Conservation (phyloP, 768 basidiomycete species). For the Boletus bicolor region DNA sequence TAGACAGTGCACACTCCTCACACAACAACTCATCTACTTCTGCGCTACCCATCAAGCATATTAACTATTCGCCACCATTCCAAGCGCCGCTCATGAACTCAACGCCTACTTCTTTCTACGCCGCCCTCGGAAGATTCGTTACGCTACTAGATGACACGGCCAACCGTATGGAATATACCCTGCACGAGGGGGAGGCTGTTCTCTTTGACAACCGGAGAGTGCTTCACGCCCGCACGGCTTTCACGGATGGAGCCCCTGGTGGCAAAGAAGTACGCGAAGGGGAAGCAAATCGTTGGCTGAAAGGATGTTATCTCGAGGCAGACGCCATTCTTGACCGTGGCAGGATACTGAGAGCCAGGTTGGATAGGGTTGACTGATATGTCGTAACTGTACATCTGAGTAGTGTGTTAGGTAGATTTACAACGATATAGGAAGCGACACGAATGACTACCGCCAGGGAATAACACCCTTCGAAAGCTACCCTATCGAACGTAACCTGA, state of each 20-base stretch:
- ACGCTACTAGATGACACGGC: conserved; percentile 49
- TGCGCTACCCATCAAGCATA: conserved; percentile 45
- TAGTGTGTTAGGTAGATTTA: background rate
- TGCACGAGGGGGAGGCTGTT: conserved; percentile 82
- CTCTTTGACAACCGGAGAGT: conserved; percentile 91
- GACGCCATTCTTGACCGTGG: conserved; percentile 61
- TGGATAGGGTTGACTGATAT: conserved; percentile 5
- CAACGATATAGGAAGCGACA: background rate
- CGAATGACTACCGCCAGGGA: background rate
- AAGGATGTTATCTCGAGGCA: conserved; percentile 79
- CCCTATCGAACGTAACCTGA: background rate
- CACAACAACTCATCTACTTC: conserved; percentile 1
- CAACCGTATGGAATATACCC: conserved; percentile 57
- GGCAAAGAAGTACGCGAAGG: conserved; percentile 38
- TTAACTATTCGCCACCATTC: conserved; percentile 96
- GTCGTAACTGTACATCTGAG: background rate
- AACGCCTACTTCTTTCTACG: conserved; percentile 56
- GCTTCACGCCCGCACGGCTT: conserved; percentile 82
- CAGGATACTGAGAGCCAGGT: conserved; percentile 44
- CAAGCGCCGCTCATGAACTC: conserved; percentile 67
- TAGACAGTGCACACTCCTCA: conserved; percentile 33
- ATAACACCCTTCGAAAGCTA: background rate
- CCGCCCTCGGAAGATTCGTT: conserved; percentile 62
- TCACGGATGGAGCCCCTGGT: conserved; percentile 39
- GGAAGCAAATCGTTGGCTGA: conserved; percentile 77